Conservation (phyloP, 768 basidiomycete genomes). For the Xerocomellus dryophilus region DNA sequence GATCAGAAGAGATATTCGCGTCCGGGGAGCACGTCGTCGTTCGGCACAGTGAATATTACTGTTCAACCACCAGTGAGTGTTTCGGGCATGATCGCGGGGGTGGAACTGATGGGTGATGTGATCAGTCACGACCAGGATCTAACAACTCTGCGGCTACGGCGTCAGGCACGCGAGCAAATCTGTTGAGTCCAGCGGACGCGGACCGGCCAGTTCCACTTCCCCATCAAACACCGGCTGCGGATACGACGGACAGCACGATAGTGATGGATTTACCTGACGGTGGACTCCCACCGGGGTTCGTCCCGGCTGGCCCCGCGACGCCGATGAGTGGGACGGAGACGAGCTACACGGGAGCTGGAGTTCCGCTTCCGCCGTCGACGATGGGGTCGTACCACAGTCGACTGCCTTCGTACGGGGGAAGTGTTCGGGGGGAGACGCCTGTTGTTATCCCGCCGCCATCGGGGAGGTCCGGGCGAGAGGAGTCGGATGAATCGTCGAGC, state of each 20-base stretch:
- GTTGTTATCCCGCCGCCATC: slow-evolving; percentile 32
- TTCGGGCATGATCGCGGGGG: not conserved
- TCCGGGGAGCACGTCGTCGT: slow-evolving; percentile 29
- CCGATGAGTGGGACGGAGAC: slow-evolving; percentile 12
- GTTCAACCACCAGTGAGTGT: slow-evolving; percentile 32
- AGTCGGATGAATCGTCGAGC: slow-evolving; percentile 32
- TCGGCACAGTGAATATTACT: slow-evolving; percentile 32
- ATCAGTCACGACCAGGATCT: slow-evolving; percentile 41
- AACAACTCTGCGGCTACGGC: slow-evolving; percentile 29
- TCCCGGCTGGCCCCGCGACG: slow-evolving; percentile 28
- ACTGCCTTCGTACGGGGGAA: slow-evolving; percentile 17
- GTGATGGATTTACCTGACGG: slow-evolving; percentile 28
- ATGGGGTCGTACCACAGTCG: slow-evolving; percentile 24
- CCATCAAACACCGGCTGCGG: slow-evolving; percentile 2
- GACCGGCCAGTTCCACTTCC: slow-evolving; percentile 37
- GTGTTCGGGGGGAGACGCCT: slow-evolving; percentile 6
- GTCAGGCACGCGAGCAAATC: slow-evolving; percentile 25
- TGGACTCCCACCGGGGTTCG: slow-evolving; percentile 38
- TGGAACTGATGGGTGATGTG: slow-evolving; percentile 10
- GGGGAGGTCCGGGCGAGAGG: slow-evolving; percentile 11
- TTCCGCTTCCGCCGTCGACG: slow-evolving; percentile 33
- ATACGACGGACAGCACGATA: slow-evolving; percentile 10
- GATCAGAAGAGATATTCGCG: slow-evolving; percentile 24
- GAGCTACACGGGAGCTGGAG: slow-evolving; percentile 26
- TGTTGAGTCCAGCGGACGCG: slow-evolving; percentile 42